phyloP scores from a whole-genome alignment of 2,329 filamentous ascomycete species.

The Talaromyces sp. region DNA sequence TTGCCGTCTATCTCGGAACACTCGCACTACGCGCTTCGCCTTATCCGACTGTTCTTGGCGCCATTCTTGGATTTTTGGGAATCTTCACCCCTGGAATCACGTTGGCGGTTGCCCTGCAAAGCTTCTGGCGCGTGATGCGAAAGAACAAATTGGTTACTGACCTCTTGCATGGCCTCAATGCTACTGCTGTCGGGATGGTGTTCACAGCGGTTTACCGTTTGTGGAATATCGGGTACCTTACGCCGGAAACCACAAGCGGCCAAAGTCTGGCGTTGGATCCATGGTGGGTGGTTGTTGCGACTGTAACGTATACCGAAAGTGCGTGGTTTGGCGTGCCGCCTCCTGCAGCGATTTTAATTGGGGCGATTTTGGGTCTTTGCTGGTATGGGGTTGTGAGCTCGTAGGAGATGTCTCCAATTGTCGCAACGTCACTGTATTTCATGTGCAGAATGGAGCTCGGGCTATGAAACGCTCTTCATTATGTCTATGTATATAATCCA shows the following conservation, averaged over 20 bases:
- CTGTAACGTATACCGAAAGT: conserved; percentile 47
- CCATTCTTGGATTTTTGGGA: conserved; percentile 49
- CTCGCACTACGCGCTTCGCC: conserved; percentile 40
- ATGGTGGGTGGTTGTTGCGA: conserved; percentile 62
- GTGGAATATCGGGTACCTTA: conserved; percentile 61
- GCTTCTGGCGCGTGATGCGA: conserved; percentile 55
- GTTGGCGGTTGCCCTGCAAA: conserved; percentile 39
- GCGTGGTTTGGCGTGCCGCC: conserved; percentile 49
- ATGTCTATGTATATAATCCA: too few species aligned
- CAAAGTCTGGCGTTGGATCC: conserved; percentile 57
- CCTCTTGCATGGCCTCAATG: conserved; percentile 56
- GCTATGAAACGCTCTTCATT: too few species aligned
- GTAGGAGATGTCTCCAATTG: not conserved
- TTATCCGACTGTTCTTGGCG: conserved; percentile 44
- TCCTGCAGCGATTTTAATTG: conserved; percentile 45
- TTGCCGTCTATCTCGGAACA: conserved; percentile 57
- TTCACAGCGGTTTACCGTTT: conserved; percentile 64
- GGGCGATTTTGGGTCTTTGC: conserved; percentile 47
- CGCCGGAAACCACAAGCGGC: conserved; percentile 47
- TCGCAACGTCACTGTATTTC: too few species aligned
- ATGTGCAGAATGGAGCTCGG: too few species aligned
- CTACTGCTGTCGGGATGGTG: conserved; percentile 59
- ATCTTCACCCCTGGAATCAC: conserved; percentile 40
- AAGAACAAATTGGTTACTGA: conserved; percentile 47
- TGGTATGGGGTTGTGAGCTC: conserved; percentile 45